Base-by-base conservation (phyloP, 306 rosid species). In the Carpinus viminea region DNA sequence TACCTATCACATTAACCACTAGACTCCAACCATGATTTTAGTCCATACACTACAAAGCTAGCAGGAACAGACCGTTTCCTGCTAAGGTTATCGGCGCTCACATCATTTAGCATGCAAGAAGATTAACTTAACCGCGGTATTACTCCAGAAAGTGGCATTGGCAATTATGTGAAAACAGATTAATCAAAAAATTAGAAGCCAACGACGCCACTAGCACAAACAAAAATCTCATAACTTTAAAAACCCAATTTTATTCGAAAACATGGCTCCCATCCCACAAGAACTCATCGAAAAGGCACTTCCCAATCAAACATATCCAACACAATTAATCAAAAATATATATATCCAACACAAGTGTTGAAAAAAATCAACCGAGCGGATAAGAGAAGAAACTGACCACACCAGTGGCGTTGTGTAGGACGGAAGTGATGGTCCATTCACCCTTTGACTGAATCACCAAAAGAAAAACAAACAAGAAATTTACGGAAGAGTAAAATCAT, bases 381-480 rank as follows among this genome's bases (percentile, higher is more conserved):
- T 28, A 56, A 54, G n/a, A 26, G 71, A 34, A 64, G 74, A 36
- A 70, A 87, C 96, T 87, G 76, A 95, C 99, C 13, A 93, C 92
- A 3, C 88, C 91, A 72, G 96, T 87, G 75, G 90, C 88, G 34
- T 87, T 91, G 50, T 89, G 97, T 80, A 95, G 87, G 82, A 95
- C 88, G 43, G 97, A 68, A 84, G 90, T 87, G 62, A 92, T 89
- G 20, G 93, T 84, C 98, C 99, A 93, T 84, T 93, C 96, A 36
- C 89, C 87, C 78, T 76, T 85, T 46, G 73, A 93, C 99, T 91
- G 85, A 50, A 90, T 36, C 24, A 68, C 60, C 7, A 18, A 1
- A 8, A 36, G 50, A 52, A 48, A 66, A 21, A 9, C 70, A 66
- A 77, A 28, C 20, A 72, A 48, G 2, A 34, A 34, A 54, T 74